Evolutionary conservation across 2,329 filamentous ascomycete species (phyloP).

Genomic region (Pezicula neosporulosa): DNA sequence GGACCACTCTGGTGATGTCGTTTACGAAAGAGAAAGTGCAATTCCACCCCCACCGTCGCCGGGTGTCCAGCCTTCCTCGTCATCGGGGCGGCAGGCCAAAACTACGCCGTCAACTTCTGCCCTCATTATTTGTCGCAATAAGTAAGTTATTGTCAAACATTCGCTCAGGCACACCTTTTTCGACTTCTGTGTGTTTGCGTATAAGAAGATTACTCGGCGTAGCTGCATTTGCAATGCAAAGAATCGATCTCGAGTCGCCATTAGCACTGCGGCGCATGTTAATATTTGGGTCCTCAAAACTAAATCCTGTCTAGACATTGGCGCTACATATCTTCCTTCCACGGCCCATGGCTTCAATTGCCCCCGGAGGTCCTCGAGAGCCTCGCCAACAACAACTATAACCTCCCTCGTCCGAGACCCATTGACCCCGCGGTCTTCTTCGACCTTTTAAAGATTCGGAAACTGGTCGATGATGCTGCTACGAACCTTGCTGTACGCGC

Average conservation of each 20-base stretch:
- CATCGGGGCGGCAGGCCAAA: constrained; percentile 18
- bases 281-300: not conserved
- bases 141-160: constrained; percentile 44
- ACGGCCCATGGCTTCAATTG: constrained; percentile 79
- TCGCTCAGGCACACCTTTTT: not conserved
- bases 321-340: constrained; percentile 80
- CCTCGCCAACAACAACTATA: constrained; percentile 76
- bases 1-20: constrained; percentile 14
- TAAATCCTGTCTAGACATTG: constrained; percentile 53
- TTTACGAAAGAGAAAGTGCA: constrained; percentile 8
- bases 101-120: constrained; percentile 41
- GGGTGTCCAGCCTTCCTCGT: constrained; percentile 14
- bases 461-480: constrained; percentile 77
- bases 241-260: not conserved
- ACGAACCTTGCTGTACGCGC: constrained; percentile 75
- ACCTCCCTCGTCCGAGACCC: constrained; percentile 69
- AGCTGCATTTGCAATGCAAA: not conserved
- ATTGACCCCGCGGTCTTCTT: constrained; percentile 80
- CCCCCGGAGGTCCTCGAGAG: constrained; percentile 76
- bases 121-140: constrained; percentile 63
- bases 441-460: constrained; percentile 79
- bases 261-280: constrained; percentile 4
- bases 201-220: not conserved
- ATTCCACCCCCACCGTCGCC: constrained; percentile 13
- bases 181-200: too few species aligned